Evolutionary conservation across 768 basidiomycete genomes (phyloP), one percentile per base, ranked within the genome.

Genomic region (Calocybe indica): DNA sequence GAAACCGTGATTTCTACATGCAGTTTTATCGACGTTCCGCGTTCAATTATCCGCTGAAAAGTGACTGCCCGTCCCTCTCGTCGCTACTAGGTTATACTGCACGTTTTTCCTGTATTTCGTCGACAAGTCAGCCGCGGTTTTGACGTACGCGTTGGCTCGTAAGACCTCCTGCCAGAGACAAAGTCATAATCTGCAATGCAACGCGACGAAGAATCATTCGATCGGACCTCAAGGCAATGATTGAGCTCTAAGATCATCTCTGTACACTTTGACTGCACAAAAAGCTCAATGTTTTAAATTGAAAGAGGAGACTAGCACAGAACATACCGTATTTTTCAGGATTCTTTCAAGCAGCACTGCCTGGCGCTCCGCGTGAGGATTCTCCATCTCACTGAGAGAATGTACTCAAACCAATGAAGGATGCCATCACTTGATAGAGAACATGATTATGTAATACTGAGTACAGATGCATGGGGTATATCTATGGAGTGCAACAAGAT

Each of bases 71-170:
- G 22, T 22, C 22, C 22, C 71, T 52, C 71, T 77, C 41, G 81
- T 86, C 39, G 85, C 85, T 57, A 89, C 85, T 48, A 96, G 63
- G 62, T 94, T 95, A 62, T 92, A 95, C 62, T 88, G 84, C 45
- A 93, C 92, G 67, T 97, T 97, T 67, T 91, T 84, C 53, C 86
- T 76, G 64, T 97, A 96, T 62, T 92, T 92, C 35, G 81, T 81
- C 32, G 88, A 79, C 12, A 97, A 72, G 61, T 92, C 84, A 2
- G 93, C 85, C 0, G 92, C 87, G 35, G 80, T 83, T 58, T 85
- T 83, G 38, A 92, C 81, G 31, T 81, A 80, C 0, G 79, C 73
- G 51, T 92, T 90, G 6, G 88, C 89, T 11, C 79, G 76, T 37
- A 88, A 66, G 57, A 92, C 85, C 65, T 92, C 88, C 88, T 92